A percentile compares a stretch with the other conserved stretches of the same genome.
Evolutionary conservation across 1,284 basidiomycete species (phyloP).

Genomic region (Anthracocystis walkeri): DNA sequence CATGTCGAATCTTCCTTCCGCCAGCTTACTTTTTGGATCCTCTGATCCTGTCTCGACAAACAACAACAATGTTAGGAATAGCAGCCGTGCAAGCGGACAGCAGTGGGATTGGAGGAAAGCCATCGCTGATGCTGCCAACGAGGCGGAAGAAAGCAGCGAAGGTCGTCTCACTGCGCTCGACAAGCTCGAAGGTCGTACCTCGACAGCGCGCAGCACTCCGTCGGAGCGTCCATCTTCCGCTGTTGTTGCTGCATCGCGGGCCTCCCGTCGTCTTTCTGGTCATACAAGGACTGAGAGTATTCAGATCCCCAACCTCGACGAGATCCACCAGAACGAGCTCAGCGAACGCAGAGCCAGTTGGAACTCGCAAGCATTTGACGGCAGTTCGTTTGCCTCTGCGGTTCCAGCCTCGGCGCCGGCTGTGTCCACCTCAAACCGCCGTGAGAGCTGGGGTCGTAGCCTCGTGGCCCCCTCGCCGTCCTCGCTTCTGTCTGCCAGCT

Average conservation of each 20-base stretch:
- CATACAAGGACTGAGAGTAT: slow-evolving; percentile 56
- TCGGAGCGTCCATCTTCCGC: slow-evolving; percentile 14
- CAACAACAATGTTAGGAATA: slow-evolving; percentile 7
- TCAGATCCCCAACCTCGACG: slow-evolving; percentile 62
- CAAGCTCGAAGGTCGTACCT: slow-evolving; percentile 59
- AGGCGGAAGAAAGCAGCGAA: slow-evolving; percentile 33
- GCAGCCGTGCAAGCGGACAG: slow-evolving; percentile 24
- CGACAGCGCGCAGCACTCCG: slow-evolving; percentile 7
- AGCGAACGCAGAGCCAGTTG: slow-evolving; percentile 47
- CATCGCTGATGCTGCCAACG: slow-evolving; percentile 28
- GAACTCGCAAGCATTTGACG: slow-evolving; percentile 39
- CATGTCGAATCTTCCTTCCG: slow-evolving; percentile 52
- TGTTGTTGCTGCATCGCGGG: slow-evolving; percentile 11
- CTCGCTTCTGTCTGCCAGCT: slow-evolving; percentile 19
- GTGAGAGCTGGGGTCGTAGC: slow-evolving; percentile 40
- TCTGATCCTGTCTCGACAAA: slow-evolving; percentile 11
- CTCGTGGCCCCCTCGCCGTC: slow-evolving; percentile 29
- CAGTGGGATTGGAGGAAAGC: slow-evolving; percentile 52
- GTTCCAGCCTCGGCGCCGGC: slow-evolving; percentile 14
- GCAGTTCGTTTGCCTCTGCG: slow-evolving; percentile 7
- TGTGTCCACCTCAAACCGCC: slow-evolving; percentile 15
- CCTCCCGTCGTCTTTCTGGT: slow-evolving; percentile 44
- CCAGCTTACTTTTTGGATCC: slow-evolving; percentile 54
- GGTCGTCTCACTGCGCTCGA: slow-evolving; percentile 61
- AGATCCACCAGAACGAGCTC: slow-evolving; percentile 56